Base-by-base conservation (phyloP, 2,329 filamentous ascomycete genomes). In the Fusarium compactum region DNA sequence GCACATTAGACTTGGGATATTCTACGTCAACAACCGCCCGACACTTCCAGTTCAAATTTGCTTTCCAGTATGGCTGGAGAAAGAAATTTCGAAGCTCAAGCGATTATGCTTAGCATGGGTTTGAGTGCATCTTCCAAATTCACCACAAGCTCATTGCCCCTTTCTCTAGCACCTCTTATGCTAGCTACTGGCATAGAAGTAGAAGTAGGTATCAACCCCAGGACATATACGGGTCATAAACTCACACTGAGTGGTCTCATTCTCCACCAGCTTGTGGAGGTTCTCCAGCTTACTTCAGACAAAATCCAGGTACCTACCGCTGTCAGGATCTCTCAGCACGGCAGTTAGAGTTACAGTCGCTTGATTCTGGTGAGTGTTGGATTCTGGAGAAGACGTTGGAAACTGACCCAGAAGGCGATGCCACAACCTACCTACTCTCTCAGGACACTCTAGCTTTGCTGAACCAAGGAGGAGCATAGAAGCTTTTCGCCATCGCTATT, bases 211-310 rank as follows among this genome's bases (percentile, higher is more conserved):
- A 48, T 45, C 48, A 50, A 45, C 34, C n/a, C 40, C 29, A 48
- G 40, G 34, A n/a, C 55, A 48, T 41, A 45, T 41, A 65, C 30
- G 45, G 48, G 54, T 48, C 51, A 32, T 24, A 46, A 50, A 54
- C 25, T 50, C 46, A 41, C 58, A 63, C 54, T 22, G 29, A 50
- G 29, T 68, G 51, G 58, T 27, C 51, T 68, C 27, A 57, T 71
- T 55, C 67, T 71, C 68, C 68, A 69, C 68, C 47, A 27, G 18
- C 38, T 22, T 56, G 67, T 65, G 67, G 68, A 69, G 55, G 68
- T 54, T 57, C 27, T 61, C 46, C 51, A 40, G 52, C 41, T 43
- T 56, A 47, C 41, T 41, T 58, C 59, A 44, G 27, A 53, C 41
- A 47, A 32, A 57, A 48, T 18, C 40, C 59, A 71, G 58, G 29